These are phyloP conservation scores for Bathelium albidoporum DNA, from an alignment of 495 filamentous ascomycete genomes.

Conservation along the genomic window DNA sequence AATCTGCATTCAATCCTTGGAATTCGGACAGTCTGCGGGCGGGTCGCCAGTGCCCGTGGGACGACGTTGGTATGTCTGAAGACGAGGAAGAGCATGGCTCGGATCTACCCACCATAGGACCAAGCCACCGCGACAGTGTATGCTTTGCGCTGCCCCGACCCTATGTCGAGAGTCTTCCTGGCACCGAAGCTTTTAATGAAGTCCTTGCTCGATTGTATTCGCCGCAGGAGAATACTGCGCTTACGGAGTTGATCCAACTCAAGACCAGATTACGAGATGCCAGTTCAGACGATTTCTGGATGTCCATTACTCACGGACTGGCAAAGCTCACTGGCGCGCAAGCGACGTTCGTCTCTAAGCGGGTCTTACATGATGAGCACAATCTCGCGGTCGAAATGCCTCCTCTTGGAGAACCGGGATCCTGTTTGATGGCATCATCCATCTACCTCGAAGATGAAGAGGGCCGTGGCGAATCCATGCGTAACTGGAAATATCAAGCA, in stretches of 20 bases:
- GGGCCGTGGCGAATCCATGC: slow-evolving; percentile 42
- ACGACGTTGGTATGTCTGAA: not conserved
- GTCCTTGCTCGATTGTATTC: slow-evolving; percentile 39
- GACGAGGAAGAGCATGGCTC: not conserved
- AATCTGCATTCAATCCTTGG: not conserved
- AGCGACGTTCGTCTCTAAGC: slow-evolving; percentile 60
- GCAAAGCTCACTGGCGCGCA: slow-evolving; percentile 55
- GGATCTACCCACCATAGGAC: not conserved
- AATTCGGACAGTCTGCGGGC: not conserved
- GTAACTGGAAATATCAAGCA: slow-evolving; percentile 51
- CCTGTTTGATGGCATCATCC: slow-evolving; percentile 55
- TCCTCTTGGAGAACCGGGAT: slow-evolving; percentile 44
- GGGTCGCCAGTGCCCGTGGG: not conserved
- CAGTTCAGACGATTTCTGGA: slow-evolving; percentile 57
- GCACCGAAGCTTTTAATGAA: slow-evolving; percentile 41
- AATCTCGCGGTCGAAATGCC: slow-evolving; percentile 48
- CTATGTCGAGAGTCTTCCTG: slow-evolving; percentile 33
- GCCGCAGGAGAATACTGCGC: slow-evolving; percentile 48
- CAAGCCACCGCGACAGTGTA: slow-evolving; percentile 3
- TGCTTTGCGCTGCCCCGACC: slow-evolving; percentile 20
- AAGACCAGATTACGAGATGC: slow-evolving; percentile 48
- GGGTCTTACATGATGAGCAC: slow-evolving; percentile 52
- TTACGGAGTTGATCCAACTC: slow-evolving; percentile 51
- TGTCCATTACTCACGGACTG: slow-evolving; percentile 54
- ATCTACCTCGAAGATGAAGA: slow-evolving; percentile 61